A percentile compares a stretch with the other conserved stretches of the same genome.
Conservation (phyloP, 1,284 basidiomycete species). For the Cerioporus squamosus region DNA sequence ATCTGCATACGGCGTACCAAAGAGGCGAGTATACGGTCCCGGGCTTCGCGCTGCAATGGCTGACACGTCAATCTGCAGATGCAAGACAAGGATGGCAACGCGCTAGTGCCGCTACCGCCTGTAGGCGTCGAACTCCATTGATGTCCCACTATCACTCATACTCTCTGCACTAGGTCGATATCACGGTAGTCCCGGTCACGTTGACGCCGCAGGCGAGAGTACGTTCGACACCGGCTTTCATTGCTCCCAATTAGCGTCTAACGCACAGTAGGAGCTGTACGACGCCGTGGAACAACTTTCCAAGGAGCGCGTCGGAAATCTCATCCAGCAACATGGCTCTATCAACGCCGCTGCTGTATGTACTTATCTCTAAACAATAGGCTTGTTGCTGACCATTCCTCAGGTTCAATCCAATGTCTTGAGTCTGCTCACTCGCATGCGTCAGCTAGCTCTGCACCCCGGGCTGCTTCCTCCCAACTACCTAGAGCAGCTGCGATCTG, state of each 20-base stretch:
- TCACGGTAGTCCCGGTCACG: slow-evolving; percentile 72
- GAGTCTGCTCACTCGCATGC: slow-evolving; percentile 85
- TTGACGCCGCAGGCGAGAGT: slow-evolving; percentile 68
- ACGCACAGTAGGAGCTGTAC: slow-evolving; percentile 60
- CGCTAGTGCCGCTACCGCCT: slow-evolving; percentile 76
- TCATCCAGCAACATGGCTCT: slow-evolving; percentile 49
- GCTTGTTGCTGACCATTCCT: slow-evolving; percentile 6
- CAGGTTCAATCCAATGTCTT: slow-evolving; percentile 75
- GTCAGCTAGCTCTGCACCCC: slow-evolving; percentile 85
- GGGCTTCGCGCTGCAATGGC: too few species aligned
- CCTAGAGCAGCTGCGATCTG: slow-evolving; percentile 64
- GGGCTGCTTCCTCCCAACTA: slow-evolving; percentile 79
- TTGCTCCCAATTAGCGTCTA: background rate
- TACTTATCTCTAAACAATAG: background rate
- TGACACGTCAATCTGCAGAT: slow-evolving; percentile 50
- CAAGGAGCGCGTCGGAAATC: slow-evolving; percentile 61
- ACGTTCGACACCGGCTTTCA: background rate
- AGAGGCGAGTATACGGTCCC: slow-evolving; percentile 50
- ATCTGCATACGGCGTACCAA: slow-evolving; percentile 87
- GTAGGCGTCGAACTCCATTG: slow-evolving; percentile 42
- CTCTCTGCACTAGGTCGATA: slow-evolving; percentile 58
- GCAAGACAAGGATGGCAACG: slow-evolving; percentile 77
- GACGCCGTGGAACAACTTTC: slow-evolving; percentile 74
- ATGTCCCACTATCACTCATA: background rate
- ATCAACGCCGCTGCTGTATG: slow-evolving; percentile 43